A percentile compares a stretch with the other conserved stretches of the same genome.
Evolutionary conservation across 2,329 filamentous ascomycete genomes (phyloP).

Genomic region (Diplodia seriata): DNA sequence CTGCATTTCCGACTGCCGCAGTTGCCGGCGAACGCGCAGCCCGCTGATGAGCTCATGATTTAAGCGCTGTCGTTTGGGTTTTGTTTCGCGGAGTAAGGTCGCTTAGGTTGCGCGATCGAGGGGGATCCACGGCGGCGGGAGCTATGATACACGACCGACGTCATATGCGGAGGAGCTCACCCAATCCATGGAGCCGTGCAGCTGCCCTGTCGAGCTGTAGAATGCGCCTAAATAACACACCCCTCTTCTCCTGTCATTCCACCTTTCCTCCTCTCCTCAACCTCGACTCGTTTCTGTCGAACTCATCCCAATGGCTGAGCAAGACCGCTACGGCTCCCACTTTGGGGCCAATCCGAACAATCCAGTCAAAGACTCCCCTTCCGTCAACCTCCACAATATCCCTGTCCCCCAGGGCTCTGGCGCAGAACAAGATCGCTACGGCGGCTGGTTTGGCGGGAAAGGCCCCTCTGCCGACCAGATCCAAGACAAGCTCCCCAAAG

Average conservation of each 20-base stretch:
- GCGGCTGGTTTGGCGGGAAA: conserved; percentile 25
- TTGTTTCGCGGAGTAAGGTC: not conserved
- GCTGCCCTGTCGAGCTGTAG: conserved; percentile 21
- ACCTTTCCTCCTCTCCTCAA: not conserved
- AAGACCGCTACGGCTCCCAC: conserved; percentile 33
- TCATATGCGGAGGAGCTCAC: conserved; percentile 30
- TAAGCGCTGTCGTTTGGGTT: not conserved
- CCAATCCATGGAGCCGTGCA: conserved; percentile 21
- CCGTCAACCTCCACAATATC: conserved; percentile 27
- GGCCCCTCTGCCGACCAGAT: conserved; percentile 27
- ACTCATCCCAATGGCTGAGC: conserved; percentile 31
- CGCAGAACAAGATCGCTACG: conserved; percentile 32
- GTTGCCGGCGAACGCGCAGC: not conserved
- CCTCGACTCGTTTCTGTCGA: conserved; percentile 4
- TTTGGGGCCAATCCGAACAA: conserved; percentile 27
- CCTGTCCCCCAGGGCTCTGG: conserved; percentile 26
- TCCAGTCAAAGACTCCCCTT: conserved; percentile 27
- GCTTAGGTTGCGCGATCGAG: conserved; percentile 10
- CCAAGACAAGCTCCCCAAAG: conserved; percentile 22
- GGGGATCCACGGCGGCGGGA: conserved; percentile 15
- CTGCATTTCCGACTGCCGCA: not conserved
- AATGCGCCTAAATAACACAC: conserved; percentile 13
- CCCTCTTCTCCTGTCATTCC: conserved; percentile 18
- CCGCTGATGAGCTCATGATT: not conserved
- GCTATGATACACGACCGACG: conserved; percentile 31